These are phyloP conservation scores for Anisodus acutangulus DNA, from an alignment of 257 asterid genomes.

Conservation along the genomic window DNA sequence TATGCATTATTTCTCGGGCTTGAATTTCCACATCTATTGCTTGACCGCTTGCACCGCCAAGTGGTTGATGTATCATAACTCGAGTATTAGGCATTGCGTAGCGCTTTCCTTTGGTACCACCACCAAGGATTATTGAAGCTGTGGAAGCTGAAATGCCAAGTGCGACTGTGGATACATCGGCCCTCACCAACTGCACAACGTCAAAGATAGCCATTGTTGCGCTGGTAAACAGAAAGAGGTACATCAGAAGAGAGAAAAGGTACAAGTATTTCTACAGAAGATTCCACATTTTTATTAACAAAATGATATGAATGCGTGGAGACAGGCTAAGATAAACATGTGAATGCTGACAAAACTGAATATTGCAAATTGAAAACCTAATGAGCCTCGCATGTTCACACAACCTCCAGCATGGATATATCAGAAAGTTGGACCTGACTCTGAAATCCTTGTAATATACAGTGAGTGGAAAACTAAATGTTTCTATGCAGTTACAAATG, in stretches of 20 bases:
- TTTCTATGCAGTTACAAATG: neutral
- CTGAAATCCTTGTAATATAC: neutral
- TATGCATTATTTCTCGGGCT: conserved; percentile 85
- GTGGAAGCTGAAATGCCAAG: conserved; percentile 91
- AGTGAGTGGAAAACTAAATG: neutral
- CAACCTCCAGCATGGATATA: neutral
- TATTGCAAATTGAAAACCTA: neutral
- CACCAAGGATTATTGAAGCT: conserved; percentile 89
- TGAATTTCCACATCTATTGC: conserved; percentile 92
- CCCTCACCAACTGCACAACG: conserved; percentile 65
- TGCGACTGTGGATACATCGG: conserved; percentile 84
- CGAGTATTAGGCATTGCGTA: conserved; percentile 95
- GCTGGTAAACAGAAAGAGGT: conserved; percentile 45
- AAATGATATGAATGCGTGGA: neutral
- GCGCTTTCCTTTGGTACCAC: conserved; percentile 95
- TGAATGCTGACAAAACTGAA: neutral
- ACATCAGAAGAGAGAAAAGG: conserved; percentile 20
- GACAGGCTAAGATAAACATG: conserved; percentile 10
- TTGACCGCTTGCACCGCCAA: conserved; percentile 93
- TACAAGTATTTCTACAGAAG: neutral
- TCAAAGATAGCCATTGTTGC: conserved; percentile 92
- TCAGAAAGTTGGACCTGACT: neutral
- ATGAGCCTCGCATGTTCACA: neutral
- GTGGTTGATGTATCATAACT: conserved; percentile 92
- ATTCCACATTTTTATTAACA: conserved; percentile 7